These are phyloP conservation scores for Davidsoniella eucalypti DNA, from an alignment of 2,329 filamentous ascomycete species.

Conservation along the genomic window DNA sequence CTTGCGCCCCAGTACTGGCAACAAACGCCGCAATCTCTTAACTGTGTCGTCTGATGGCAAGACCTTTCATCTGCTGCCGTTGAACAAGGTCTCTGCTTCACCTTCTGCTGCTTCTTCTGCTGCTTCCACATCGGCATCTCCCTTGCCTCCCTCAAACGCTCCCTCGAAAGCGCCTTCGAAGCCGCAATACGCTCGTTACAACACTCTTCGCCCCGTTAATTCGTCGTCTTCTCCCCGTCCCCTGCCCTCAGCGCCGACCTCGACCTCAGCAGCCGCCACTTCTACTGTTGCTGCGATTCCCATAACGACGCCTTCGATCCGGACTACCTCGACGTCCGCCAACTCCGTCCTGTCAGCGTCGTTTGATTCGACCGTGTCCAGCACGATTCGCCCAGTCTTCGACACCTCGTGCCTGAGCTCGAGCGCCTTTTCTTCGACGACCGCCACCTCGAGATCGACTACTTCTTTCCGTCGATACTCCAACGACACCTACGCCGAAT, in stretches of 20 bases:
- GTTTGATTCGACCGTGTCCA: constrained; percentile 9
- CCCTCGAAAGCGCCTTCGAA: constrained; percentile 7
- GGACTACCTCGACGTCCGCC: constrained; percentile 9
- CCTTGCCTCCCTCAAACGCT: constrained; percentile 14
- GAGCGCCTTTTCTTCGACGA: constrained; percentile 9
- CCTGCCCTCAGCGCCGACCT: constrained; percentile 9
- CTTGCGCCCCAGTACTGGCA: constrained; percentile 9
- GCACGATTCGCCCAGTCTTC: constrained; percentile 12
- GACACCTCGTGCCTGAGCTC: constrained; percentile 9
- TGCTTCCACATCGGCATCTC: constrained; percentile 12
- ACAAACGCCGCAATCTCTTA: constrained; percentile 26
- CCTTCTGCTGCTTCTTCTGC: constrained; percentile 10
- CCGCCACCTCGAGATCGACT: constrained; percentile 5
- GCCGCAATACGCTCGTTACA: constrained; percentile 6
- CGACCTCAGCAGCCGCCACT: neutral
- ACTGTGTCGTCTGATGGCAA: constrained; percentile 36
- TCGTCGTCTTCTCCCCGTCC: constrained; percentile 4
- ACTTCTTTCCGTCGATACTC: constrained; percentile 10
- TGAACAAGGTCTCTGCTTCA: constrained; percentile 17
- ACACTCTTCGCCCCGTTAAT: neutral
- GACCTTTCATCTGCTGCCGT: constrained; percentile 35
- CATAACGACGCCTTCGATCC: constrained; percentile 7
- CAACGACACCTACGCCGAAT: constrained; percentile 4
- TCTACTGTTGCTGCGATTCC: constrained; percentile 8
- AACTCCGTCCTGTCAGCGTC: constrained; percentile 12